Conservation (phyloP, 2,329 filamentous ascomycete genomes). For the Fusarium succisae region DNA sequence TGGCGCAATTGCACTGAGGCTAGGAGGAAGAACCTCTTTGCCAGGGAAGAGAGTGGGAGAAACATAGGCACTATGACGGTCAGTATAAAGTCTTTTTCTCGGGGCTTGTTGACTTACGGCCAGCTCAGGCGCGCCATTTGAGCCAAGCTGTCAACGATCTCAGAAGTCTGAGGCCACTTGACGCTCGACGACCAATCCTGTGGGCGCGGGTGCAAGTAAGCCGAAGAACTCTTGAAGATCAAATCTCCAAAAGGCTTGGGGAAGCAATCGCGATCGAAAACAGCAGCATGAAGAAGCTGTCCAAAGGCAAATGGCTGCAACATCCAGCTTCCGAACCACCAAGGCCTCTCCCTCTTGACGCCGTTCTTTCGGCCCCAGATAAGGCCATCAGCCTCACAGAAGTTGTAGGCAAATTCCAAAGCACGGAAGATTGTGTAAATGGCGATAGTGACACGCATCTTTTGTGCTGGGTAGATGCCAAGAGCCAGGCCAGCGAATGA, state of each 20-base stretch:
- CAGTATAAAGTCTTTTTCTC: neutral
- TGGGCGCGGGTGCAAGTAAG: constrained; percentile 81
- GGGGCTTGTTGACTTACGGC: constrained; percentile 68
- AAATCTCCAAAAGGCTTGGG: constrained; percentile 61
- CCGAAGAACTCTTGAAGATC: constrained; percentile 76
- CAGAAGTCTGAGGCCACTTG: constrained; percentile 78
- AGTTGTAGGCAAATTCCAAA: constrained; percentile 87
- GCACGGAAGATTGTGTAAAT: constrained; percentile 85
- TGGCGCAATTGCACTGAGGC: constrained; percentile 75
- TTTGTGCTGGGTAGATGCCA: constrained; percentile 73
- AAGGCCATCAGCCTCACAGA: constrained; percentile 77
- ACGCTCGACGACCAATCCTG: constrained; percentile 71
- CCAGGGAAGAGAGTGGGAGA: constrained; percentile 88
- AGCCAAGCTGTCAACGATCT: constrained; percentile 83
- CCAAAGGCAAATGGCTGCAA: constrained; percentile 80
- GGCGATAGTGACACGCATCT: constrained; percentile 79
- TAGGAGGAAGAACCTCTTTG: constrained; percentile 70
- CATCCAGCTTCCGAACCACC: constrained; percentile 88
- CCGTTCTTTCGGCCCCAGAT: constrained; percentile 69
- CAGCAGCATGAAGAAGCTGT: constrained; percentile 78
- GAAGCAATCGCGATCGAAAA: constrained; percentile 81
- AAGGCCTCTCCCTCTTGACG: constrained; percentile 70
- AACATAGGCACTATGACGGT: constrained; percentile 69
- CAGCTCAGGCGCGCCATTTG: constrained; percentile 84
- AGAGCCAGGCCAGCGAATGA: constrained; percentile 86